Evolutionary conservation across 2,329 filamentous ascomycete genomes (phyloP), one percentile per base, ranked within the genome.

Genomic region (Alternaria infectoria): DNA sequence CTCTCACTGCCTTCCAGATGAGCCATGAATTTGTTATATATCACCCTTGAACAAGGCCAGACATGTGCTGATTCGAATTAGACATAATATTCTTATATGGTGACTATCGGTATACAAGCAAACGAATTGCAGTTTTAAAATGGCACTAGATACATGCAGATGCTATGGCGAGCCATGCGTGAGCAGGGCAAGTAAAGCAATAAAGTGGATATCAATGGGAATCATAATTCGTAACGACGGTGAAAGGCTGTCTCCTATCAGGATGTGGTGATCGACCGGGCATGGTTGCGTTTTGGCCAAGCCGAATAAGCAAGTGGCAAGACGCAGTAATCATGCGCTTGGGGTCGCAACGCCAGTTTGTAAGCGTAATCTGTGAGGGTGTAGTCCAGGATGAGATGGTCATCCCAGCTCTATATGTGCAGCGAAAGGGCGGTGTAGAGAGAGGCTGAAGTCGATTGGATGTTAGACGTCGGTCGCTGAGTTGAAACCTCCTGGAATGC

Each of bases 401-500:
- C 13, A 50, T 26, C 17, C 52, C 17, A 21, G 21, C 9, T 12
- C 13, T 17, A 12, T 45, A 30, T 40, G 6, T 52, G 45, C 21
- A 23, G 56, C 28, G n/a, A 40, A 19, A 51, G 43, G 5, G 45
- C 32, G 21, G 36, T 58, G 26, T 50, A 21, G n/a, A 15, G 17
- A 15, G 28, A 40, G 10, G 28, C 23, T 12, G 23, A 13, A 45
- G 30, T 23, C 15, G n/a, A 19, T 17, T 43, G 23, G 30, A 21
- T n/a, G 40, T 26, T 12, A 50, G 51, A 26, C 21, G 15, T 46
- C 13, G 32, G 25, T 30, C 23, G 21, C 44, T 65, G 46, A 67
- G 49, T 69, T 61, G 59, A 80, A 79, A 9, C 75, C 72, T 23
- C 77, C 77, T 17, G 77, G 77, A 12, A 79, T 63, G 21, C 65